phyloP scores from a whole-genome alignment of 2,329 filamentous ascomycete species.

The Dactylellina leptospora region DNA sequence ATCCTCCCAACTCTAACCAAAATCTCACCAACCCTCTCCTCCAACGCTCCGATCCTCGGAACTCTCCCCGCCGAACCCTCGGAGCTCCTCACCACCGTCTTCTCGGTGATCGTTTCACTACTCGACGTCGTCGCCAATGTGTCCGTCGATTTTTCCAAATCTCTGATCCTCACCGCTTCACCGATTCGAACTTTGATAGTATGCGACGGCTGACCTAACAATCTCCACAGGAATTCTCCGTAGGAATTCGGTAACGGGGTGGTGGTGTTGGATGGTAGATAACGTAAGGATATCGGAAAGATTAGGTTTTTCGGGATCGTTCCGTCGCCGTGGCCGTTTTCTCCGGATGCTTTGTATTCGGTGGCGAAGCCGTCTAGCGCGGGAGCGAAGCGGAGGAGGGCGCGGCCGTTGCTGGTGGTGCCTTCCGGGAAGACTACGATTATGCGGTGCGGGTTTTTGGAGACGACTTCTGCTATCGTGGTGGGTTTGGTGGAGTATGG shows the following conservation, averaged over 20 bases:
- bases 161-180: conserved; percentile 70
- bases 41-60: conserved; percentile 65
- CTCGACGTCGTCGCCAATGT: conserved; percentile 55
- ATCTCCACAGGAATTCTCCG: conserved; percentile 79
- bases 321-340: conserved; percentile 30
- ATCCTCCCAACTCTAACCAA: conserved; percentile 86
- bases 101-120: conserved; percentile 56
- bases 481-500: conserved; percentile 66
- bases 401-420: conserved; percentile 91
- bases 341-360: conserved; percentile 57
- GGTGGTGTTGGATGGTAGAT: conserved; percentile 86
- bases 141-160: conserved; percentile 54
- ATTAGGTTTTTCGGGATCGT: conserved; percentile 68
- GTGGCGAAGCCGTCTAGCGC: conserved; percentile 74
- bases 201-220: conserved; percentile 84
- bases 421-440: conserved; percentile 93
- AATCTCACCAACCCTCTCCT: conserved; percentile 80
- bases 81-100: conserved; percentile 20
- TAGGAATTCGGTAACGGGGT: conserved; percentile 84
- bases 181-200: conserved; percentile 91
- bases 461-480: conserved; percentile 71
- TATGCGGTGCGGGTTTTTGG: conserved; percentile 75
- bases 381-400: conserved; percentile 83
- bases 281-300: conserved; percentile 89
- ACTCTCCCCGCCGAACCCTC: conserved; percentile 27